Evolutionary conservation across 208 protist genomes (phyloP).

Genomic region (Novymonas esmeraldas): DNA sequence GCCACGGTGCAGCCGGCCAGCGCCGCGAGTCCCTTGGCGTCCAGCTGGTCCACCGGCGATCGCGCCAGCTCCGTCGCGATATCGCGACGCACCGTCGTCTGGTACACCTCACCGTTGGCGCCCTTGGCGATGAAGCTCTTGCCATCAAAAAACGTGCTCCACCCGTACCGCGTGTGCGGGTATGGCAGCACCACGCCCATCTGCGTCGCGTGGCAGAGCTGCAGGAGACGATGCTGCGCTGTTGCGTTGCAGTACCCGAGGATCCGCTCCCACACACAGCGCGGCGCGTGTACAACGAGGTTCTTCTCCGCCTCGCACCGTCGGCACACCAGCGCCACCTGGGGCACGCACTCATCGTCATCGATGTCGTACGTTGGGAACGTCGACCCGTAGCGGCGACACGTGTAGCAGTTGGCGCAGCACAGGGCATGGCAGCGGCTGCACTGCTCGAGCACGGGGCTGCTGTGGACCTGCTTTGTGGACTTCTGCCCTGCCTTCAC

Average conservation of each 20-base stretch:
- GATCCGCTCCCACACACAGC: slow-evolving; percentile 35
- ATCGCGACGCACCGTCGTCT: slow-evolving; percentile 31
- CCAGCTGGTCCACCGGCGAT: neutral
- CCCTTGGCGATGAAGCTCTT: slow-evolving; percentile 48
- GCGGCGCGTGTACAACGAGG: slow-evolving; percentile 29
- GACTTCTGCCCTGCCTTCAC: neutral
- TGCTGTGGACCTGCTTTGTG: neutral
- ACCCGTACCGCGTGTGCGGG: slow-evolving; percentile 39
- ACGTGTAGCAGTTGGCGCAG: slow-evolving; percentile 27
- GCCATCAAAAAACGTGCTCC: slow-evolving; percentile 49
- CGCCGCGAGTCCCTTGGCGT: slow-evolving; percentile 13
- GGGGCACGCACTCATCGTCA: slow-evolving; percentile 13
- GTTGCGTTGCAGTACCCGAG: slow-evolving; percentile 39
- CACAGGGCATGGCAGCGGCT: slow-evolving; percentile 28
- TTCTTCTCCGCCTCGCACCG: slow-evolving; percentile 34
- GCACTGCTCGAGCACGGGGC: slow-evolving; percentile 2
- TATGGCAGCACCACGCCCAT: slow-evolving; percentile 47
- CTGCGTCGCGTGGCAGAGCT: slow-evolving; percentile 51
- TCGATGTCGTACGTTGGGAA: slow-evolving; percentile 20
- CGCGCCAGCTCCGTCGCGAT: slow-evolving; percentile 8
- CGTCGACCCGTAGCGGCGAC: slow-evolving; percentile 25
- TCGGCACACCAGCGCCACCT: slow-evolving; percentile 17
- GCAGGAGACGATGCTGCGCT: slow-evolving; percentile 29
- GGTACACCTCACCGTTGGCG: slow-evolving; percentile 51
- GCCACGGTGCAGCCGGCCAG: slow-evolving; percentile 37